Evolutionary conservation across 2,329 filamentous ascomycete species (phyloP).

Genomic region (Pseudocercospora macadamiae): DNA sequence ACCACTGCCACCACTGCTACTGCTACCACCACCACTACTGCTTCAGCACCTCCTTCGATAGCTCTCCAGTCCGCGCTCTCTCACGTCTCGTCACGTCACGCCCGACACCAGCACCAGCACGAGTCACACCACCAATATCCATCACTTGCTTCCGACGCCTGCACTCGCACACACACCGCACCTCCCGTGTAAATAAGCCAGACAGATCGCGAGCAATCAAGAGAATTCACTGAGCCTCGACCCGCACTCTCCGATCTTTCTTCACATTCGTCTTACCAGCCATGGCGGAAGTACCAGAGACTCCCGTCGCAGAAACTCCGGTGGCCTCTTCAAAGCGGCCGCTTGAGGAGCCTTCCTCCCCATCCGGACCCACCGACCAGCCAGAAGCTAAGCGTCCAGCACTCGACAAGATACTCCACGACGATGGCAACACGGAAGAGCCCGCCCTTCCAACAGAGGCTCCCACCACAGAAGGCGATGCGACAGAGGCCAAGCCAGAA

Average conservation of each 20-base stretch:
- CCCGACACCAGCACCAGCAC: constrained; percentile 2
- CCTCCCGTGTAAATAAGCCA: constrained; percentile 9
- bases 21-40: background rate
- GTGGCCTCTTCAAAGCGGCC: constrained; percentile 82
- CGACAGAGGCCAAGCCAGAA: constrained; percentile 28
- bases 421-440: constrained; percentile 49
- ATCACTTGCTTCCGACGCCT: constrained; percentile 10
- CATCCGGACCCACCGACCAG: constrained; percentile 86
- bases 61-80: background rate
- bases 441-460: constrained; percentile 39
- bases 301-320: constrained; percentile 38
- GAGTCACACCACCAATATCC: background rate
- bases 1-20: background rate
- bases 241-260: background rate
- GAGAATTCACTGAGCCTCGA: background rate
- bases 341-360: constrained; percentile 94
- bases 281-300: constrained; percentile 43
- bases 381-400: constrained; percentile 96
- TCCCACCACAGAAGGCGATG: constrained; percentile 18
- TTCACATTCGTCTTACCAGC: background rate
- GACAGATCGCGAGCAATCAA: constrained; percentile 4
- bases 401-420: constrained; percentile 85
- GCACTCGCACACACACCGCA: constrained; percentile 8
- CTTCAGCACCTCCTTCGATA: constrained; percentile 3
- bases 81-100: background rate